phyloP scores from a whole-genome alignment of 73 alveolate genomes.

The Urostyla sp. region DNA sequence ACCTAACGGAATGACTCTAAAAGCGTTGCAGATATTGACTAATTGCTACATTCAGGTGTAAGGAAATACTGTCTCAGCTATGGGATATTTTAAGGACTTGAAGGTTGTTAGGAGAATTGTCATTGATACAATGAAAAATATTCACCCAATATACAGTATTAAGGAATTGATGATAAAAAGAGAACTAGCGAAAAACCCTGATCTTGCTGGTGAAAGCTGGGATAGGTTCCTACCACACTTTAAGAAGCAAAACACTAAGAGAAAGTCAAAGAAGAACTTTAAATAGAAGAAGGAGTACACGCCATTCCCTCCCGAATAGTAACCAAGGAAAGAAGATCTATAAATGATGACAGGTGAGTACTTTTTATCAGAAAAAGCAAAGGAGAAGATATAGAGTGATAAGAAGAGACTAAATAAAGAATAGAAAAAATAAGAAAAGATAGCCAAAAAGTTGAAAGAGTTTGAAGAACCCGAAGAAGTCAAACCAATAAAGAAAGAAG shows the following conservation, averaged over 20 bases:
- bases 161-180: constrained; percentile 98
- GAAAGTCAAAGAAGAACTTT: constrained; percentile 78
- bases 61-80: constrained; percentile 99
- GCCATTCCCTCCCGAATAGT: constrained; percentile 97
- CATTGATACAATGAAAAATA: constrained; percentile 96
- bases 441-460: constrained; percentile 65
- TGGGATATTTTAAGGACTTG: constrained; percentile 96
- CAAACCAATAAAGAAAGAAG: constrained; percentile 7
- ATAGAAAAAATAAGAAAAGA: constrained; percentile 69
- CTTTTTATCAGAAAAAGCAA: constrained; percentile 88
- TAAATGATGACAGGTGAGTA: constrained; percentile 98
- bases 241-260: constrained; percentile 95
- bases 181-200: constrained; percentile 97
- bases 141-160: constrained; percentile 97
- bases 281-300: constrained; percentile 87
- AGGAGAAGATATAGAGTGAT: constrained; percentile 75
- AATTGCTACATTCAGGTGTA: constrained; percentile 96
- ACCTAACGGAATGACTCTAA: constrained; percentile 99
- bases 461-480: constrained; percentile 77
- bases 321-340: constrained; percentile 94
- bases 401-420: constrained; percentile 81
- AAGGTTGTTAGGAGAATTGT: constrained; percentile 92
- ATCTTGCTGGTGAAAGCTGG: constrained; percentile 95
- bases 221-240: constrained; percentile 98
- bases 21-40: constrained; percentile 95